Conservation (phyloP, 305 asterid species). For the Solanum chacoense region DNA sequence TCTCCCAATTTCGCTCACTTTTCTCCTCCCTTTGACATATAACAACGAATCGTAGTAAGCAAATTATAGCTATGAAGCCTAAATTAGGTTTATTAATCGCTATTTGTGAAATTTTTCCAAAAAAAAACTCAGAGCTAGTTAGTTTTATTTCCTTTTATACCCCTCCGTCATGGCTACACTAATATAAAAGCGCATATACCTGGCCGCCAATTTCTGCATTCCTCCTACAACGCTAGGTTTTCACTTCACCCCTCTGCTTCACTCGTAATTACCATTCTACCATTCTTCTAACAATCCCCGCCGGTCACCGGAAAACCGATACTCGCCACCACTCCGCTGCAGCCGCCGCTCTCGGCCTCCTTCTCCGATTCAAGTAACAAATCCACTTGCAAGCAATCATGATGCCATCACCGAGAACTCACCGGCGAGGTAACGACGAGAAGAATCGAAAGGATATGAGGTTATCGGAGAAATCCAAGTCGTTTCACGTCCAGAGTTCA, state of each 20-base stretch:
- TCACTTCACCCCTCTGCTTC: background rate
- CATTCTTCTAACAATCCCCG: constrained; percentile 7
- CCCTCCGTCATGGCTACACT: background rate
- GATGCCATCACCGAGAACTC: constrained; percentile 25
- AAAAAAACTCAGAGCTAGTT: background rate
- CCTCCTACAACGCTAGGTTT: background rate
- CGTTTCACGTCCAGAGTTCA: constrained; percentile 21
- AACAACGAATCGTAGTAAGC: too few species aligned
- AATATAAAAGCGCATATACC: background rate
- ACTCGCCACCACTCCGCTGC: background rate
- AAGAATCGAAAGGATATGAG: constrained; percentile 8
- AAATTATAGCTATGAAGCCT: too few species aligned
- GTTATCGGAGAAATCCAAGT: constrained; percentile 14
- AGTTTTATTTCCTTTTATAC: background rate
- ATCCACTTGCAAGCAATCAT: background rate
- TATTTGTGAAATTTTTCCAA: too few species aligned
- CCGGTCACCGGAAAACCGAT: constrained; percentile 13
- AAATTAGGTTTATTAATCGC: background rate
- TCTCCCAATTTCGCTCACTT: too few species aligned
- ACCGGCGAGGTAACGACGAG: constrained; percentile 17
- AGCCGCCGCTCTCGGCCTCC: background rate
- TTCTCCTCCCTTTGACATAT: too few species aligned
- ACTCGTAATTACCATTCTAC: background rate
- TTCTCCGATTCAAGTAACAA: background rate
- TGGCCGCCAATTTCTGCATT: background rate